Conservation (phyloP, 441 rosid species). For the Pelargonium cotyledonis region DNA sequence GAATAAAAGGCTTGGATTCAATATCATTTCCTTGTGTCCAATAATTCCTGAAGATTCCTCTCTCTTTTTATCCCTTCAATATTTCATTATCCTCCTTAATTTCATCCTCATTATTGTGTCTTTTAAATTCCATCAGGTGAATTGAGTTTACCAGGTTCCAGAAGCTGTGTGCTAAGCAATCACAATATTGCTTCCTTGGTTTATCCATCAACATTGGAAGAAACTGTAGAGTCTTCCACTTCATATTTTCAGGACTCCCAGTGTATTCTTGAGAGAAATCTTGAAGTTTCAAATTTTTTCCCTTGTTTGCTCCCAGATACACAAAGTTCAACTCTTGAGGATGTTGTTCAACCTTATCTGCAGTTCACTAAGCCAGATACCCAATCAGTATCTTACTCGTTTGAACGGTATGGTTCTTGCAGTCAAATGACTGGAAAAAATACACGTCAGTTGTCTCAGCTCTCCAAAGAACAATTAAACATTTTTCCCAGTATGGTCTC, state of each 20-base stretch:
- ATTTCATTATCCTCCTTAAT: background rate
- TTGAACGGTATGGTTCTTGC: background rate
- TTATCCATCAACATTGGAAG: conserved; percentile 13
- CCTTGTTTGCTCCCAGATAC: background rate
- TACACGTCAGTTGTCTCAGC: background rate
- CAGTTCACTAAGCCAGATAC: background rate
- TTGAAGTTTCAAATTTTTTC: conserved; percentile 12
- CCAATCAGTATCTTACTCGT: background rate
- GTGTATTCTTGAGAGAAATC: conserved; percentile 6
- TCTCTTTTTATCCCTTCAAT: background rate
- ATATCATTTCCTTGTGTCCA: background rate
- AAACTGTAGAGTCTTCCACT: conserved; percentile 7
- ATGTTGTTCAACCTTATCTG: background rate
- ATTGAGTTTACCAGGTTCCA: background rate
- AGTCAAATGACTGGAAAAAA: background rate
- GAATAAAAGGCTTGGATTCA: background rate
- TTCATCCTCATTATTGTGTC: background rate
- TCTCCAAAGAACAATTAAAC: background rate
- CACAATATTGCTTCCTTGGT: conserved; percentile 11
- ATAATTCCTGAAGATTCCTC: background rate
- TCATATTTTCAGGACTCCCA: conserved; percentile 19
- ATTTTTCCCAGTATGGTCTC: background rate
- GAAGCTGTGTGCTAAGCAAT: conserved; percentile 5
- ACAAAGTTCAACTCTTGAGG: conserved; percentile 3
- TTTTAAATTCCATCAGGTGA: conserved; percentile 9